phyloP scores from a whole-genome alignment of 208 protist genomes.

The Willaertia magna region DNA sequence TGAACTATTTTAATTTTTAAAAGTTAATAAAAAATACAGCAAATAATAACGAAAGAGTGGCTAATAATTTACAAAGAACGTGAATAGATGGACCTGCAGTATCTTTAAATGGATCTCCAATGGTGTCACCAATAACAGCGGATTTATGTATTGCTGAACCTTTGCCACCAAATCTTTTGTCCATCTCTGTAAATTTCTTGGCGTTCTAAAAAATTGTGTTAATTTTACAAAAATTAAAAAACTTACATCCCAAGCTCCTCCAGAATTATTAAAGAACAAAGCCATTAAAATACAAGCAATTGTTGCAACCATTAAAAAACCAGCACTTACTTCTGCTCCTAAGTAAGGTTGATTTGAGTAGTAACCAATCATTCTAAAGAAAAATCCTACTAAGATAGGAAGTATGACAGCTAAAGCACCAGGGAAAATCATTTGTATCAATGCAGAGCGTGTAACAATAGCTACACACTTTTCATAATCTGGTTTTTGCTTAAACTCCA shows the following conservation, averaged over 20 bases:
- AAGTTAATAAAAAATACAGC: no score
- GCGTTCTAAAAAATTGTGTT: no score
- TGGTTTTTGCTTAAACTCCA: conserved; percentile 24
- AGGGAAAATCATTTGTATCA: conserved; percentile 56
- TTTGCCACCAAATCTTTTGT: neutral
- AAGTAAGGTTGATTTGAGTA: neutral
- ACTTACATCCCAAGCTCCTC: conserved; percentile 7
- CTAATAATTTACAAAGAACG: conserved; percentile 16
- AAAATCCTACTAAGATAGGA: conserved; percentile 14
- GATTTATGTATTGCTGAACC: conserved; percentile 1
- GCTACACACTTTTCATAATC: conserved; percentile 48
- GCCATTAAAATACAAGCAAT: conserved; percentile 16
- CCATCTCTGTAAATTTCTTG: conserved; percentile 16
- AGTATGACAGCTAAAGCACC: conserved; percentile 25
- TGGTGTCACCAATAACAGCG: conserved; percentile 17
- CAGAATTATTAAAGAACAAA: conserved; percentile 13
- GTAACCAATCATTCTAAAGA: conserved; percentile 12
- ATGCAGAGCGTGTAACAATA: conserved; percentile 45
- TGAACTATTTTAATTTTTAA: no score
- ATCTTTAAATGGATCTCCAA: conserved; percentile 24
- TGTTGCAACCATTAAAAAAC: conserved; percentile 22
- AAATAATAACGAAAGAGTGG: conserved; percentile 22
- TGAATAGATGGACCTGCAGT: conserved; percentile 18
- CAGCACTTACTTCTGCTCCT: conserved; percentile 14
- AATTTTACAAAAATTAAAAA: neutral